These are phyloP conservation scores for Starmerella etchellsii DNA, from an alignment of 805 yeast genomes.

Conservation along the genomic window DNA sequence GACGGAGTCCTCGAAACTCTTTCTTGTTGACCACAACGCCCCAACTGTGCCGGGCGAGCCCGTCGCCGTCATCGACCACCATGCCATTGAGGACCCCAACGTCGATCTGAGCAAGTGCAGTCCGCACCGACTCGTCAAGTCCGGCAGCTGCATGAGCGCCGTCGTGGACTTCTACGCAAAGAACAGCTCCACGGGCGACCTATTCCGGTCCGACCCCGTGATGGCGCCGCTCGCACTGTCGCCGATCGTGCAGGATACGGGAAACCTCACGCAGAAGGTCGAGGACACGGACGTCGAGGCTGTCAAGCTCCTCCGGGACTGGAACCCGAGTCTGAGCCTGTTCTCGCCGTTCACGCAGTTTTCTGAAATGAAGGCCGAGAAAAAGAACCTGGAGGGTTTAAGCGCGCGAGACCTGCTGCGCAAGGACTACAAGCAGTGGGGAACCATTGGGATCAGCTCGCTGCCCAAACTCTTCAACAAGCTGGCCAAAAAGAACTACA, in stretches of 20 bases:
- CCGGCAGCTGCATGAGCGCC: constrained; percentile 73
- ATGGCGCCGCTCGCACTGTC: constrained; percentile 41
- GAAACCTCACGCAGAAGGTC: constrained; percentile 47
- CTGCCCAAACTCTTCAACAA: constrained; percentile 50
- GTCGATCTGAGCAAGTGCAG: constrained; percentile 26
- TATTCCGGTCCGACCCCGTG: constrained; percentile 24
- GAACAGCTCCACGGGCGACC: background rate
- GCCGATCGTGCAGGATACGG: constrained; percentile 68
- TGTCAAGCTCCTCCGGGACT: constrained; percentile 6
- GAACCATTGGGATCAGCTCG: constrained; percentile 62
- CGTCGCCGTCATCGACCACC: constrained; percentile 71
- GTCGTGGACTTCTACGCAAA: constrained; percentile 33
- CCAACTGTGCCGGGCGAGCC: constrained; percentile 31
- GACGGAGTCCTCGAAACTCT: constrained; percentile 29
- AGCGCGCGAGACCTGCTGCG: constrained; percentile 47
- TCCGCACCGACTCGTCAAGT: constrained; percentile 49
- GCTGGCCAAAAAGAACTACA: constrained; percentile 28
- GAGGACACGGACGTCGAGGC: constrained; percentile 39
- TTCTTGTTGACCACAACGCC: constrained; percentile 58
- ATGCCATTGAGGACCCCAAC: constrained; percentile 31
- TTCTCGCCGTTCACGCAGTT: constrained; percentile 9
- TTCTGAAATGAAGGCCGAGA: constrained; percentile 29
- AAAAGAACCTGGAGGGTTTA: constrained; percentile 52
- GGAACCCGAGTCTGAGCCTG: background rate
- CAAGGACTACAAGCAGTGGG: constrained; percentile 77